These are phyloP conservation scores for Colletotrichum gigasporum DNA, from an alignment of 2,329 filamentous ascomycete genomes.

Conservation along the genomic window DNA sequence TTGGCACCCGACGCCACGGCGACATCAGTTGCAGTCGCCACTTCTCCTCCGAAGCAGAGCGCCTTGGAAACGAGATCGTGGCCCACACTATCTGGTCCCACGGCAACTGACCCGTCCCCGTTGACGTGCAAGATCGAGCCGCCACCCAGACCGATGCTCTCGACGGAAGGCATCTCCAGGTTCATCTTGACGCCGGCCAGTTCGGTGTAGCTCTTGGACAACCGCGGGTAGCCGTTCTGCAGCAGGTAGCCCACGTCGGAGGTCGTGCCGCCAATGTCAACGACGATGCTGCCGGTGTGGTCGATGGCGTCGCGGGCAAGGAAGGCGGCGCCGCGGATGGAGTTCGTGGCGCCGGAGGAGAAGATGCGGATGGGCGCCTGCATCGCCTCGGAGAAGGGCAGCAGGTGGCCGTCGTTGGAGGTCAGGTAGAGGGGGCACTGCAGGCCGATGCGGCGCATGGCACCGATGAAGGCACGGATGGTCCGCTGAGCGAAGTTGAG, in stretches of 20 bases:
- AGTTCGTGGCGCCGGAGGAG: slow-evolving; percentile 38
- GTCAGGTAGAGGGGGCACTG: slow-evolving; percentile 55
- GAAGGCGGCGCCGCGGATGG: slow-evolving; percentile 37
- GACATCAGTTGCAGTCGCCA: slow-evolving; percentile 37
- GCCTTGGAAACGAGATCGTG: slow-evolving; percentile 34
- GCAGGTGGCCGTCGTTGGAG: slow-evolving; percentile 55
- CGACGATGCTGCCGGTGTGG: slow-evolving; percentile 30
- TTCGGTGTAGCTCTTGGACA: slow-evolving; percentile 35
- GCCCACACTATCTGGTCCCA: slow-evolving; percentile 39
- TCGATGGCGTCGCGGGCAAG: slow-evolving; percentile 13
- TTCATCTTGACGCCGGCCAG: slow-evolving; percentile 37
- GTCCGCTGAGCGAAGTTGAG: slow-evolving; percentile 56
- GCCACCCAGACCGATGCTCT: slow-evolving; percentile 37
- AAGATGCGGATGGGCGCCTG: slow-evolving; percentile 35
- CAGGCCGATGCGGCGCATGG: slow-evolving; percentile 52
- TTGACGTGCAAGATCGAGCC: slow-evolving; percentile 29
- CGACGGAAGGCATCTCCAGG: slow-evolving; percentile 37
- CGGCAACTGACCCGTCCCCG: slow-evolving; percentile 9
- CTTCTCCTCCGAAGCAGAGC: slow-evolving; percentile 35
- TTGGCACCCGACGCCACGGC: slow-evolving; percentile 27
- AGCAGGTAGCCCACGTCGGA: slow-evolving; percentile 35
- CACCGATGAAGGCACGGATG: slow-evolving; percentile 53
- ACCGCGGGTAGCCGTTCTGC: slow-evolving; percentile 35
- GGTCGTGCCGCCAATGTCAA: slow-evolving; percentile 38
- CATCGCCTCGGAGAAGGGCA: slow-evolving; percentile 35